Evolutionary conservation across 257 asterid species (phyloP).

Genomic region (Nicotiana obtusifolia): DNA sequence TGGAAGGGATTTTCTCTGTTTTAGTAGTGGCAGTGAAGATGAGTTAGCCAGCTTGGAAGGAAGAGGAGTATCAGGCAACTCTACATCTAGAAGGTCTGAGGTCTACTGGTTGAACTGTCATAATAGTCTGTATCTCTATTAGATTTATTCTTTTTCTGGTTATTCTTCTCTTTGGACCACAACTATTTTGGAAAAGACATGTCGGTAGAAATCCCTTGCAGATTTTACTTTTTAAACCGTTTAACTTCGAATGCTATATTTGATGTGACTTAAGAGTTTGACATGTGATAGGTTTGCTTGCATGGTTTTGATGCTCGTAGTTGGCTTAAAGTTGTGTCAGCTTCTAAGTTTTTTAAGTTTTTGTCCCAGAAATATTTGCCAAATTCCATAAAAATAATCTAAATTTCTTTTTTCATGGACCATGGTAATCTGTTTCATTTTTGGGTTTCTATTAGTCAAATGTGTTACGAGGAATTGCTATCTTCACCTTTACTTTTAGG

Average conservation of each 20-base stretch:
- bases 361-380: not conserved
- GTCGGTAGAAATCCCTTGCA: not conserved
- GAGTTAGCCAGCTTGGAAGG: conserved; percentile 22
- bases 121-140: not conserved
- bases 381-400: not conserved
- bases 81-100: conserved; percentile 34
- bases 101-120: not conserved
- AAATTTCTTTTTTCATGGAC: not conserved
- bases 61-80: conserved; percentile 15
- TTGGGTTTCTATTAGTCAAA: not conserved
- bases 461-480: not conserved
- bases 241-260: not conserved
- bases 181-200: not conserved
- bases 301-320: not conserved
- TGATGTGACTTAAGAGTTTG: not conserved
- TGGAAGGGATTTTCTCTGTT: conserved; percentile 20
- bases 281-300: not conserved
- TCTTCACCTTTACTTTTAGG: not conserved
- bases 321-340: not conserved
- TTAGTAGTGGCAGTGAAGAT: conserved; percentile 29
- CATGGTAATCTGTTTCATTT: not conserved
- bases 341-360: not conserved
- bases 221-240: not conserved
- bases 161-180: not conserved
- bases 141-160: not conserved